Percentiles rank a stretch among this genome's conserved stretches.
phyloP scores from a whole-genome alignment of 1,284 basidiomycete genomes.

The Leccinum angustisporum region DNA sequence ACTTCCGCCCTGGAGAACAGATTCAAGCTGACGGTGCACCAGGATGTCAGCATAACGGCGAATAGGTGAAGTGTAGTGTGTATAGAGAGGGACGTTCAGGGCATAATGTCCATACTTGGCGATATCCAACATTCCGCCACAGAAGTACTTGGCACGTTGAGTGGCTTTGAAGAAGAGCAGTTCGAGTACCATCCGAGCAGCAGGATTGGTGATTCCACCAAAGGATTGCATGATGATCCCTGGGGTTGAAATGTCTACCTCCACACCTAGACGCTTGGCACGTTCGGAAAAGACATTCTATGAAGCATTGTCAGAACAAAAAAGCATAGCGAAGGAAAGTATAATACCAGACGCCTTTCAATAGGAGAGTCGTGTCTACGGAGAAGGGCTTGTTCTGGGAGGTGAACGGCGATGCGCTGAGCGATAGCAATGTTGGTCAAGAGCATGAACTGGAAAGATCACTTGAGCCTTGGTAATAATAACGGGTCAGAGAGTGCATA shows the following conservation, averaged over 20 bases:
- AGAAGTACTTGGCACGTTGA: constrained; percentile 95
- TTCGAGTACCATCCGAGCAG: constrained; percentile 74
- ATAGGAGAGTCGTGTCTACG: constrained; percentile 92
- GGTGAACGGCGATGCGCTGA: constrained; percentile 88
- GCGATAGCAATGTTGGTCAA: constrained; percentile 89
- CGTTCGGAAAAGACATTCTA: constrained; percentile 78
- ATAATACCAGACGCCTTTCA: constrained; percentile 79
- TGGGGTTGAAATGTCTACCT: constrained; percentile 78
- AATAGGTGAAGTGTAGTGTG: constrained; percentile 95
- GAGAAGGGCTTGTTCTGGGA: constrained; percentile 93
- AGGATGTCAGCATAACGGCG: constrained; percentile 93
- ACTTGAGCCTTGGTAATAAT: constrained; percentile 4
- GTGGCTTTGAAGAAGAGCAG: constrained; percentile 88
- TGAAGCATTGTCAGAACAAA: constrained; percentile 10
- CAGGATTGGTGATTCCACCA: constrained; percentile 68
- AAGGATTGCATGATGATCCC: constrained; percentile 86
- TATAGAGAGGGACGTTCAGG: constrained; percentile 90
- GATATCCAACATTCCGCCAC: constrained; percentile 98
- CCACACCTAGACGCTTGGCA: constrained; percentile 81
- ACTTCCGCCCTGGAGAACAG: constrained; percentile 77
- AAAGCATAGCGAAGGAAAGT: constrained; percentile 1
- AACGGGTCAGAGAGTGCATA: constrained; percentile 31
- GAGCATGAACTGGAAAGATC: constrained; percentile 78
- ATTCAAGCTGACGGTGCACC: constrained; percentile 95
- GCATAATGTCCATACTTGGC: constrained; percentile 97